These are phyloP conservation scores for Rhynchospora breviuscula DNA, from an alignment of 176 grass and related monocot species.

Conservation along the genomic window DNA sequence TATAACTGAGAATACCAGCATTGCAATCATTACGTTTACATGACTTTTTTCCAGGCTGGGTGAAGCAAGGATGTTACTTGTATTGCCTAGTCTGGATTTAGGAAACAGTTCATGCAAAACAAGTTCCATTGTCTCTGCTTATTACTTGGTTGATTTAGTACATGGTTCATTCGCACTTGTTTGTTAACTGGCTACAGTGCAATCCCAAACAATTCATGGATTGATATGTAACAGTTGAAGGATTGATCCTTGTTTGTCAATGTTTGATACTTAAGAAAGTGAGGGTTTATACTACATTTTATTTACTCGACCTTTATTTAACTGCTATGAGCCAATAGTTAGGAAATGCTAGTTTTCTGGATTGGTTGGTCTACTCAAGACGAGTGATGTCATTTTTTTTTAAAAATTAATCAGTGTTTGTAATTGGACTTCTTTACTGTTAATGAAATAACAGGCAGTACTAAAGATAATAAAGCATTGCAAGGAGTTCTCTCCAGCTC, in stretches of 20 bases:
- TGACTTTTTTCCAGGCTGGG: neutral
- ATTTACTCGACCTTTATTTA: neutral
- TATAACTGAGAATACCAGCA: neutral
- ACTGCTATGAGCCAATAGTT: neutral
- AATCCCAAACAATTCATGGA: neutral
- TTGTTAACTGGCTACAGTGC: neutral
- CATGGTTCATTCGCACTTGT: neutral
- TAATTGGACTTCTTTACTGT: neutral
- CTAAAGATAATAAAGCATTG: slow-evolving; percentile 97
- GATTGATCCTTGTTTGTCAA: neutral
- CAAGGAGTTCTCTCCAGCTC: slow-evolving; percentile 87
- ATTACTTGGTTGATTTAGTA: neutral
- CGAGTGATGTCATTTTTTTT: neutral
- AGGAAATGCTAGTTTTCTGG: neutral
- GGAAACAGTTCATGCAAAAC: neutral
- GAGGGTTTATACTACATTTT: neutral
- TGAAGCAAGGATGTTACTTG: neutral
- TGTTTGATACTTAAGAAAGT: neutral
- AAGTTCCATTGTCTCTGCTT: neutral
- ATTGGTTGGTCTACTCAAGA: neutral
- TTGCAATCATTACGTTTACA: neutral
- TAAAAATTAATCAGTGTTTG: neutral
- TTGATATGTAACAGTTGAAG: neutral
- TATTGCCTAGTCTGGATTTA: neutral
- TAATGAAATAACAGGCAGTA: slow-evolving; percentile 46